Evolutionary conservation across 2,329 filamentous ascomycete species (phyloP).

Genomic region (Sarocladiaceae sp.): DNA sequence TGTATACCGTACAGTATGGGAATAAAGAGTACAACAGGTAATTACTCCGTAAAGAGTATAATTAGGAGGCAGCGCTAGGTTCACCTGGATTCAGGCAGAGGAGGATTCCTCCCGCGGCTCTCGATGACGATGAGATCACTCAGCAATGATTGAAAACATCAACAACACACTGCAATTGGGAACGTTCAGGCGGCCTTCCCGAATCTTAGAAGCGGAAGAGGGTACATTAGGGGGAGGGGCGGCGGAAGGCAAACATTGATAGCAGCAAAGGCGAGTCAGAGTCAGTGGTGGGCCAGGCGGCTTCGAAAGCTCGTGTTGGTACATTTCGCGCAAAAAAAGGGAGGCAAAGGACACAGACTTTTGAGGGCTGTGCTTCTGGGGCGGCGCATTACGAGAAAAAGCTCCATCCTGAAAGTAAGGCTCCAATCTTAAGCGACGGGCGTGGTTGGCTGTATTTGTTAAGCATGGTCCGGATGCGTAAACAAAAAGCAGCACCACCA

Average conservation of each 20-base stretch:
- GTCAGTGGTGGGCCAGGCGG: slow-evolving; percentile 5
- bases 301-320: slow-evolving; percentile 8
- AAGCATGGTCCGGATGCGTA: slow-evolving; percentile 8
- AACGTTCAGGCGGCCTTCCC: too few species aligned
- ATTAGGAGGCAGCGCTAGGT: neutral
- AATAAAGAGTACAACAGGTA: neutral
- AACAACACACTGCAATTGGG: too few species aligned
- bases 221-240: too few species aligned
- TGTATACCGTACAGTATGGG: neutral
- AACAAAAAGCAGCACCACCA: neutral
- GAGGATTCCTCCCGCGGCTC: too few species aligned
- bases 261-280: slow-evolving; percentile 8
- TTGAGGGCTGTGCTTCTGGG: neutral
- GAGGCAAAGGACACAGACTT: neutral
- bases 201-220: neutral
- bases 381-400: neutral
- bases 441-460: neutral
- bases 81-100: too few species aligned
- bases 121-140: slow-evolving; percentile 9
- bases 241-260: too few species aligned
- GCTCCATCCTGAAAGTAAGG: too few species aligned
- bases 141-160: slow-evolving; percentile 1
- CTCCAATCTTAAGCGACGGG: neutral
- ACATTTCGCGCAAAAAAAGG: neutral
- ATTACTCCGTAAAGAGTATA: too few species aligned